Percentiles rank a stretch among this genome's conserved stretches.
Evolutionary conservation across 257 asterid genomes (phyloP).

Genomic region (Scutellaria galericulata): DNA sequence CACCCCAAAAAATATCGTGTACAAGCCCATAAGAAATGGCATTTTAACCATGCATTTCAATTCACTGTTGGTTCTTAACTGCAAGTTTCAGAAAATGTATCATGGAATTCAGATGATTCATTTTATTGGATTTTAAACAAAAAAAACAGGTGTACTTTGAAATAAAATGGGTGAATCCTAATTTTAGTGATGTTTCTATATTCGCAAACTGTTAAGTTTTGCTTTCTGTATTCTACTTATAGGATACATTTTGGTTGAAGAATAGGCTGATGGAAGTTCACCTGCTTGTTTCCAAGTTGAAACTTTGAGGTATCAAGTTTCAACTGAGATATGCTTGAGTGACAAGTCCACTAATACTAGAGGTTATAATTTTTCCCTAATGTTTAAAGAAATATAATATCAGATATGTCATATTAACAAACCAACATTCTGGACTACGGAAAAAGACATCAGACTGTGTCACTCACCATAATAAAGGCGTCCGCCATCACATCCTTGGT

Average conservation of each 20-base stretch:
- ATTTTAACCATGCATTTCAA: slow-evolving; percentile 10
- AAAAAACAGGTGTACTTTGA: neutral
- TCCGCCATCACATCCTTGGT: slow-evolving; percentile 97
- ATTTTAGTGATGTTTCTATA: too few species aligned
- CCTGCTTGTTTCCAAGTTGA: slow-evolving; percentile 20
- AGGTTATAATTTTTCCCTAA: neutral
- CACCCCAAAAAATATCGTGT: slow-evolving; percentile 27
- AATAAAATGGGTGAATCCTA: too few species aligned
- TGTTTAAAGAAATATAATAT: slow-evolving; percentile 26
- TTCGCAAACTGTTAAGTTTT: too few species aligned
- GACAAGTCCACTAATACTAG: neutral
- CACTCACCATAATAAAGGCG: slow-evolving; percentile 90
- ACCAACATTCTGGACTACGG: neutral
- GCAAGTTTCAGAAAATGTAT: neutral
- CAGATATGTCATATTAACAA: slow-evolving; percentile 1
- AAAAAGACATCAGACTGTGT: slow-evolving; percentile 26
- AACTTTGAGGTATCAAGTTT: slow-evolving; percentile 13
- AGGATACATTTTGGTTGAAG: too few species aligned
- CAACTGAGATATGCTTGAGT: neutral
- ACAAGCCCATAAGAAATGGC: slow-evolving; percentile 8
- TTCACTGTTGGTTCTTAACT: slow-evolving; percentile 18
- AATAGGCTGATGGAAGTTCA: too few species aligned
- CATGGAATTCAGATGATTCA: slow-evolving; percentile 12
- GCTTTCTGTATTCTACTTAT: too few species aligned
- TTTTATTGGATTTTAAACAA: neutral